Conservation (phyloP, 2,329 filamentous ascomycete species). For the Incumbomyces lentus region DNA sequence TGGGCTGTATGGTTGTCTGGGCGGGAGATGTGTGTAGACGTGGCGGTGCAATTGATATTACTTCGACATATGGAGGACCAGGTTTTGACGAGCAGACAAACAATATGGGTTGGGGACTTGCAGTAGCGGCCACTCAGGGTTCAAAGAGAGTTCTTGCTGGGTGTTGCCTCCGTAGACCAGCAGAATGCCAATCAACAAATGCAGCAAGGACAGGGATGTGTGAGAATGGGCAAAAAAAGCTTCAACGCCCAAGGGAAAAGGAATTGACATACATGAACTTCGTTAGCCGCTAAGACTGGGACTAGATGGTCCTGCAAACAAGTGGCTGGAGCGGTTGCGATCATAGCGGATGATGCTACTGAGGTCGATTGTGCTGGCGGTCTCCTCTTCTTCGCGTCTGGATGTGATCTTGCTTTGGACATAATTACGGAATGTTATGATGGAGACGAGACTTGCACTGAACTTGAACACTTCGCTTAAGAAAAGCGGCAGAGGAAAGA, state of each 20-base stretch:
- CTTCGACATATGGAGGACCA: constrained; percentile 11
- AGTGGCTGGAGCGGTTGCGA: background rate
- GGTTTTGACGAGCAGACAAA: constrained; percentile 19
- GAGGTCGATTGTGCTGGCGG: background rate
- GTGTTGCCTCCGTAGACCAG: background rate
- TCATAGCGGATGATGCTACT: background rate
- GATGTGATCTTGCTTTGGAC: background rate
- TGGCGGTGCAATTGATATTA: constrained; percentile 18
- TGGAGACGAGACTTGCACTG: background rate
- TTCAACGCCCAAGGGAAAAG: constrained; percentile 13
- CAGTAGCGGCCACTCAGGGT: constrained; percentile 7
- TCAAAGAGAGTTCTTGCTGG: background rate
- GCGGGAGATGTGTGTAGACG: constrained; percentile 14
- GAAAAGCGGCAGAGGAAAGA: background rate
- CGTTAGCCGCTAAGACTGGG: constrained; percentile 11
- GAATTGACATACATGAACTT: constrained; percentile 14
- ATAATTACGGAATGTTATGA: background rate
- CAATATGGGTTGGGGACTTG: constrained; percentile 12
- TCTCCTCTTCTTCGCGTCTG: background rate
- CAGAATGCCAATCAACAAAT: constrained; percentile 1
- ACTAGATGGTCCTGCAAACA: background rate
- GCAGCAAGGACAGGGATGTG: constrained; percentile 3
- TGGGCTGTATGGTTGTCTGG: background rate
- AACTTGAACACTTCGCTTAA: background rate
- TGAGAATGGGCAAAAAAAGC: constrained; percentile 11